phyloP scores from a whole-genome alignment of 768 basidiomycete genomes.

The Coprinopsis marcescibilis region DNA sequence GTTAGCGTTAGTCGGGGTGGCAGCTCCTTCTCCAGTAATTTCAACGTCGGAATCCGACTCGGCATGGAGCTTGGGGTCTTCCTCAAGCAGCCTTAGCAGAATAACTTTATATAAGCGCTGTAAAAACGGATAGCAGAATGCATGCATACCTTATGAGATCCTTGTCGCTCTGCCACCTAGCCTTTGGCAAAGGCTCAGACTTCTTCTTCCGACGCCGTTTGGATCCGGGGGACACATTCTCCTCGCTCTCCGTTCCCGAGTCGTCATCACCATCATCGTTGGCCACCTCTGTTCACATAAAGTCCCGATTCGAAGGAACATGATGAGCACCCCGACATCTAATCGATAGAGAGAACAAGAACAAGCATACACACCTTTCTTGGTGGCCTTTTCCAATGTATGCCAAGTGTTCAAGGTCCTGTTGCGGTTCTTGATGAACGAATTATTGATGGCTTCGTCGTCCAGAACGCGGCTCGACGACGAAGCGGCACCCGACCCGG shows the following conservation, averaged over 20 bases:
- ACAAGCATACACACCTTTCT: constrained; percentile 37
- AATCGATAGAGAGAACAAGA: neutral
- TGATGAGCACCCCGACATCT: no score
- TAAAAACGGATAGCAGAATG: neutral
- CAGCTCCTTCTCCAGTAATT: constrained; percentile 18
- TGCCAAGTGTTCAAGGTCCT: constrained; percentile 55
- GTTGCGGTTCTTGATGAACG: constrained; percentile 64
- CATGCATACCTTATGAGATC: constrained; percentile 34
- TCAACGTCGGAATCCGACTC: constrained; percentile 45
- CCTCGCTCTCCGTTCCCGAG: constrained; percentile 9
- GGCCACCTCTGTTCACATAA: no score
- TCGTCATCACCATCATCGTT: constrained; percentile 22
- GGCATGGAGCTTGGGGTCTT: constrained; percentile 20
- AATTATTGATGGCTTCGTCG: constrained; percentile 52
- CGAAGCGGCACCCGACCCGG: constrained; percentile 11
- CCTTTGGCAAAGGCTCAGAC: constrained; percentile 23
- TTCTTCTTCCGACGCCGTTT: constrained; percentile 35
- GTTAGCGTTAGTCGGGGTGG: constrained; percentile 25
- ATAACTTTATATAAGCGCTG: neutral
- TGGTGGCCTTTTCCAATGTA: constrained; percentile 48
- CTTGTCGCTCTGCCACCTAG: constrained; percentile 40
- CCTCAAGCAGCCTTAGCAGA: neutral
- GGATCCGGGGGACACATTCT: constrained; percentile 24
- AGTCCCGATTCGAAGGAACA: no score
- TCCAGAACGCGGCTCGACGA: constrained; percentile 10